Percentiles rank a stretch among this genome's conserved stretches.
These are phyloP conservation scores for Auricularia sp. DNA, from an alignment of 768 basidiomycete genomes.

Conservation along the genomic window DNA sequence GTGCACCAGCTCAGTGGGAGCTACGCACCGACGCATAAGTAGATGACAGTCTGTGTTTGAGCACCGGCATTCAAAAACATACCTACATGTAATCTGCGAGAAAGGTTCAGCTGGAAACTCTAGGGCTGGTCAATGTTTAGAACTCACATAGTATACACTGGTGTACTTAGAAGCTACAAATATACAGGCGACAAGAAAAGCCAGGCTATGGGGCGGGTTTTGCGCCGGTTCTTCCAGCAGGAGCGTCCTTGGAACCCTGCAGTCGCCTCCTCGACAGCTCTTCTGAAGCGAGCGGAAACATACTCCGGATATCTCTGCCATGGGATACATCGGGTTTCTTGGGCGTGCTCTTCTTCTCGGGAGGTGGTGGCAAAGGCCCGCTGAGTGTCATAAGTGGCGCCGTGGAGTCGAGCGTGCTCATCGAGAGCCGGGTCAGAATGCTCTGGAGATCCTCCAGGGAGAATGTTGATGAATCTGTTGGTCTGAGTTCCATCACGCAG, in stretches of 20 bases:
- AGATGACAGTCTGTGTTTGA: no score
- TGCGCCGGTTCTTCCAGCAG: no score
- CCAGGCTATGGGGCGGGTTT: no score
- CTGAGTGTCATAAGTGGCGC: neutral
- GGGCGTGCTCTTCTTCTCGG: neutral
- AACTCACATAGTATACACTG: no score
- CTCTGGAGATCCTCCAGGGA: neutral
- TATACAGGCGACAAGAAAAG: no score
- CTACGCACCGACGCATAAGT: no score
- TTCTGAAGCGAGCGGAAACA: neutral
- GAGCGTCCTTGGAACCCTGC: neutral
- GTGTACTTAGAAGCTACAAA: no score
- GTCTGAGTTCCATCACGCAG: neutral
- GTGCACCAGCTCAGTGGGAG: no score
- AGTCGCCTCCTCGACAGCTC: neutral
- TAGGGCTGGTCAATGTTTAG: no score
- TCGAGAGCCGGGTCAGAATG: neutral
- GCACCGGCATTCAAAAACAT: no score
- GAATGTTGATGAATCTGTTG: neutral
- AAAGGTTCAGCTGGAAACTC: no score
- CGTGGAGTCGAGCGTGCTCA: neutral
- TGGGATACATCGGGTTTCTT: neutral
- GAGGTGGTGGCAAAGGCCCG: neutral
- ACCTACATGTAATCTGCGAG: no score
- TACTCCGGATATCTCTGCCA: neutral